phyloP scores from a whole-genome alignment of 1,284 basidiomycete species.

The Fomitopsis palustris region DNA sequence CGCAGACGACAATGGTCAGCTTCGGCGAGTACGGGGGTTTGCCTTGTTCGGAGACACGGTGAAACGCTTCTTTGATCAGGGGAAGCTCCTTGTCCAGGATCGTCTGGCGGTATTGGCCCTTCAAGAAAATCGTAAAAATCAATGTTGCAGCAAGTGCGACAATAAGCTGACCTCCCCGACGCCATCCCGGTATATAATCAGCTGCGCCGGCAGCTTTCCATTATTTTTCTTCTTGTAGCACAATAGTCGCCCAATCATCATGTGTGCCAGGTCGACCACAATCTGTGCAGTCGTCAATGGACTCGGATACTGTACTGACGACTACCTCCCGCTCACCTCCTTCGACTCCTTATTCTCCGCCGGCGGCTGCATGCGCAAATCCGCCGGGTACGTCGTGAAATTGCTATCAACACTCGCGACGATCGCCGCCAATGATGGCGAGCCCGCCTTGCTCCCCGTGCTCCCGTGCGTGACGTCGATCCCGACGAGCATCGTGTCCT shows the following conservation, averaged over 20 bases:
- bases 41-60: slow-evolving; percentile 41
- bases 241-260: slow-evolving; percentile 34
- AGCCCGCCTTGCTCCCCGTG: slow-evolving; percentile 49
- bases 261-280: slow-evolving; percentile 73
- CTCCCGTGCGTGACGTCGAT: slow-evolving; percentile 78
- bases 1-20: slow-evolving; percentile 71
- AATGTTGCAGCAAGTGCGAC: neutral
- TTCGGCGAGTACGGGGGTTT: slow-evolving; percentile 47
- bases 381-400: slow-evolving; percentile 71
- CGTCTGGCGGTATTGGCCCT: slow-evolving; percentile 64
- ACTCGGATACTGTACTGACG: neutral
- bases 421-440: slow-evolving; percentile 75
- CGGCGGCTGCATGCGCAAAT: slow-evolving; percentile 54
- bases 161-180: slow-evolving; percentile 60
- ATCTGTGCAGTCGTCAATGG: slow-evolving; percentile 38
- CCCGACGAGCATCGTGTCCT: slow-evolving; percentile 76
- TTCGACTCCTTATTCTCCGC: slow-evolving; percentile 37
- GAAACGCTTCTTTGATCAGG: slow-evolving; percentile 54
- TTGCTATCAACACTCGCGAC: slow-evolving; percentile 65
- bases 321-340: slow-evolving; percentile 44
- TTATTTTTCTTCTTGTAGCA: slow-evolving; percentile 49
- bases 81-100: slow-evolving; percentile 59
- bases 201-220: slow-evolving; percentile 51
- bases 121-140: slow-evolving; percentile 5
- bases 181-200: slow-evolving; percentile 73